A percentile compares a stretch with the other conserved stretches of the same genome.
phyloP scores from a whole-genome alignment of 495 filamentous ascomycete species.

The Xylaria intraflava region DNA sequence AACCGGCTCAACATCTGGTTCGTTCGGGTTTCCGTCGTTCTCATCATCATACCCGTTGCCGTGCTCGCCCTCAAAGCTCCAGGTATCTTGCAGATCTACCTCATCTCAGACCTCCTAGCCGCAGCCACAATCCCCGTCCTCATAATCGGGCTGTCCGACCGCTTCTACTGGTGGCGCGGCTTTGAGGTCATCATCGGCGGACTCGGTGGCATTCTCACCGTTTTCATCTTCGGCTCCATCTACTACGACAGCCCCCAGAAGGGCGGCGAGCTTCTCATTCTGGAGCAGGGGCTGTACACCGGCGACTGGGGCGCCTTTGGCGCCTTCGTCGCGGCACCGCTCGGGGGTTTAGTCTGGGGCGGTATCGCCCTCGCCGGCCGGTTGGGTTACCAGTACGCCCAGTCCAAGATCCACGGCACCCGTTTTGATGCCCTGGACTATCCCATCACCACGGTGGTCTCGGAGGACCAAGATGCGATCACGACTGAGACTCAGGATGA shows the following conservation, averaged over 20 bases:
- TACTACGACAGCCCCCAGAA: slow-evolving; percentile 58
- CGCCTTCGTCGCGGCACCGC: slow-evolving; percentile 68
- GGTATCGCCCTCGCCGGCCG: slow-evolving; percentile 51
- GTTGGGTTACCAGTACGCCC: slow-evolving; percentile 43
- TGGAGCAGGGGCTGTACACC: slow-evolving; percentile 62
- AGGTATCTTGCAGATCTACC: slow-evolving; percentile 65
- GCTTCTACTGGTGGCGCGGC: slow-evolving; percentile 64
- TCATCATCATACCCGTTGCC: slow-evolving; percentile 63
- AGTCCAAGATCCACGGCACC: slow-evolving; percentile 45
- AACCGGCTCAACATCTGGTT: slow-evolving; percentile 65
- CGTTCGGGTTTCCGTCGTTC: slow-evolving; percentile 56
- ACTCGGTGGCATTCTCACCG: slow-evolving; percentile 62
- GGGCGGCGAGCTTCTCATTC: slow-evolving; percentile 58
- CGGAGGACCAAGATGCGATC: slow-evolving; percentile 19
- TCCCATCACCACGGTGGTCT: slow-evolving; percentile 37
- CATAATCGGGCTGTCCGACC: slow-evolving; percentile 55
- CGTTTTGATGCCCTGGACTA: slow-evolving; percentile 59
- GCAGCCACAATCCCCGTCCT: slow-evolving; percentile 63
- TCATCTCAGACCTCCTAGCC: slow-evolving; percentile 68
- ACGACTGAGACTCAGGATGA: slow-evolving; percentile 22
- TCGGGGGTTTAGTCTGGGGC: slow-evolving; percentile 65
- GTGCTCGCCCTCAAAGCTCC: slow-evolving; percentile 65
- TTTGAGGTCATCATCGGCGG: slow-evolving; percentile 68
- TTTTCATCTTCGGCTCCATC: slow-evolving; percentile 68
- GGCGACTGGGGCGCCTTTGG: slow-evolving; percentile 72